Evolutionary conservation across 257 asterid species (phyloP).

Genomic region (Osmanthus fragrans): DNA sequence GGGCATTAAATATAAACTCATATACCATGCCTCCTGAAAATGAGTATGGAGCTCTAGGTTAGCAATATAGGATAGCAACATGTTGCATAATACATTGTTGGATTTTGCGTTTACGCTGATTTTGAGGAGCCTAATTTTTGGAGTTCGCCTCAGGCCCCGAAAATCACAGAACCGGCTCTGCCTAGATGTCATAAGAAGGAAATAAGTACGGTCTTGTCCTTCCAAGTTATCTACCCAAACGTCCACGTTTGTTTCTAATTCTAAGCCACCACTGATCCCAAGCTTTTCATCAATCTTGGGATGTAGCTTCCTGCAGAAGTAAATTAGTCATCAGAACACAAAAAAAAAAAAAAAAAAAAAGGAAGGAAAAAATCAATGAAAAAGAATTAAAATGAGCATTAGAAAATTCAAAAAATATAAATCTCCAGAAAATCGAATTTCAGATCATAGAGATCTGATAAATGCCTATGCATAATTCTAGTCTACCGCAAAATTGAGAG

Average conservation of each 20-base stretch:
- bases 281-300: slow-evolving; percentile 21
- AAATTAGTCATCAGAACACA: slow-evolving; percentile 3
- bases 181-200: slow-evolving; percentile 22
- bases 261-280: slow-evolving; percentile 31
- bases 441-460: neutral
- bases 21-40: no score
- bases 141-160: no score
- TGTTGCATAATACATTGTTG: no score
- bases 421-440: neutral
- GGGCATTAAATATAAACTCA: no score
- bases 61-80: no score
- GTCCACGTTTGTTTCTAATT: slow-evolving; percentile 28
- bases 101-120: no score
- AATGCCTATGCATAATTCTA: neutral
- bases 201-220: slow-evolving; percentile 22
- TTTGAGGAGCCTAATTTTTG: no score
- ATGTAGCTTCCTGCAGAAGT: slow-evolving; percentile 39
- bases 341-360: neutral
- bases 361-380: neutral
- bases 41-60: no score
- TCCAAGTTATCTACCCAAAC: slow-evolving; percentile 11
- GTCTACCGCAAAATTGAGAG: neutral
- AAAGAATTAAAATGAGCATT: neutral
- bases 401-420: neutral
- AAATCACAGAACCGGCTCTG: no score